These are phyloP conservation scores for Ophiostoma tasmaniense DNA, from an alignment of 2,329 filamentous ascomycete species.

Conservation along the genomic window DNA sequence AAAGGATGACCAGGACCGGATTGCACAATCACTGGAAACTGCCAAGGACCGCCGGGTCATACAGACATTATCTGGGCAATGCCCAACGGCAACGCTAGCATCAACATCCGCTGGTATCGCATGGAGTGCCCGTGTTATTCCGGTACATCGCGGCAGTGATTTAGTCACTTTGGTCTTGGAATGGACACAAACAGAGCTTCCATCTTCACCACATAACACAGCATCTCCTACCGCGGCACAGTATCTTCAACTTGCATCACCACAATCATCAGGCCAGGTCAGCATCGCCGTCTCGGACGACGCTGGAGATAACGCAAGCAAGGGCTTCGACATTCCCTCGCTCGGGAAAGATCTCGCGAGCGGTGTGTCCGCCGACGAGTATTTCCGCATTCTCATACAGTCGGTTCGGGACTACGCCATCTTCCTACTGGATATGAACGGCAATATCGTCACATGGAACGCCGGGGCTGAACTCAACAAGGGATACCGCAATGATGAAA, in stretches of 20 bases:
- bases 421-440: constrained; percentile 49
- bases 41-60: neutral
- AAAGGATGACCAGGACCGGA: neutral
- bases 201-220: neutral
- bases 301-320: neutral
- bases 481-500: constrained; percentile 45
- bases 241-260: neutral
- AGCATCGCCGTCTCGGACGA: neutral
- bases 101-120: neutral
- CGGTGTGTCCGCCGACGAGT: constrained; percentile 29
- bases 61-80: neutral
- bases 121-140: neutral
- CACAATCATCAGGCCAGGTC: neutral
- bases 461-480: constrained; percentile 47
- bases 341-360: neutral
- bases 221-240: neutral
- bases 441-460: constrained; percentile 52
- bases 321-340: neutral
- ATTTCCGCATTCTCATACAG: constrained; percentile 53
- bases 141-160: neutral
- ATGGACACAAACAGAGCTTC: neutral
- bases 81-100: neutral
- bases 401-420: constrained; percentile 56
- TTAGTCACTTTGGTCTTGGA: neutral
- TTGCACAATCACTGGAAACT: neutral